Base-by-base conservation (phyloP, 164 flowering plant genomes). In the Euptelea pleiosperma region DNA sequence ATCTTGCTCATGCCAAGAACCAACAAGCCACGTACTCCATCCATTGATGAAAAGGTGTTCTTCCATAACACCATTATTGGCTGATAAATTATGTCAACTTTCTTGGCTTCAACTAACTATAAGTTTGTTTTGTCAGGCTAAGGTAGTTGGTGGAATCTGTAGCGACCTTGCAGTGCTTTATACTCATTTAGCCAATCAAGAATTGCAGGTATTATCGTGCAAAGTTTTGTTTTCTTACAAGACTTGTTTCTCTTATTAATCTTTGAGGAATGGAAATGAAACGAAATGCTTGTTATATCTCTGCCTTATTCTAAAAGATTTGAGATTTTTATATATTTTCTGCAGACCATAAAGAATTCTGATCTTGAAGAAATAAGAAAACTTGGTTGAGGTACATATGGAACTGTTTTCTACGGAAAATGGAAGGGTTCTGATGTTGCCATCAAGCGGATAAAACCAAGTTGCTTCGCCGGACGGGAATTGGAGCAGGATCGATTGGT, bases 381-480 rank as follows among this genome's bases (percentile, higher is more conserved):
- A 51, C 64, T 77, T 19, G 81, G 78, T 15, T 57, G 70, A 0
- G 81, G 81, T 7, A 63, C 75, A 3, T 77, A 60, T 67, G 81
- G 81, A 40, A 66, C 72, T 54, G 81, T 77, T 28, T 74, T 7
- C 52, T 35, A 77, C 63, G 81, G 81, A 53, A 74, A 77, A 66
- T 77, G 81, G n/a, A n/a, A n/a, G n/a, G n/a, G n/a, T n/a, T n/a
- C n/a, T n/a, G n/a, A n/a, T n/a, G n/a, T n/a, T n/a, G 80, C 80
- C 40, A 73, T 76, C 53, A 72, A 74, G 59, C 63, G 60, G 55
- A 44, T 77, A 33, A 77, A 77, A 33, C 62, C 66, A 26, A 64
- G 73, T 43, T 70, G 75, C 70, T 73, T 73, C 41, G 16, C 55
- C 53, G 72, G 60, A 8, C 60, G 44, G 25, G 51, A 70, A 40